phyloP scores from a whole-genome alignment of 169 alveolate species.

The Perkinsus olseni region DNA sequence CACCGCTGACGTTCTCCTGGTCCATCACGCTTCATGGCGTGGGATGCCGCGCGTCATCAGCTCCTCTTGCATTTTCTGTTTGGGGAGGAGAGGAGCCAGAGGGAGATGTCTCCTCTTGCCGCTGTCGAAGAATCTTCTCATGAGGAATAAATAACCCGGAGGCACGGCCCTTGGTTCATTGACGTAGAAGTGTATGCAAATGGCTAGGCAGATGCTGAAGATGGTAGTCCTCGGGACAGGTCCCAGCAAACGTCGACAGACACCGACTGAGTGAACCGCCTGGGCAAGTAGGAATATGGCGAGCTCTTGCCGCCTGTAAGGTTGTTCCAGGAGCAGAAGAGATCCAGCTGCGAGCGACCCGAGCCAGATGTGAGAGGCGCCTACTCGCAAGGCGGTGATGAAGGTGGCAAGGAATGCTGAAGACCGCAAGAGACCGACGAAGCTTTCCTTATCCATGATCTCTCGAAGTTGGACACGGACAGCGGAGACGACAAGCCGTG shows the following conservation, averaged over 20 bases:
- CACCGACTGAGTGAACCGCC: neutral
- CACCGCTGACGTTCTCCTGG: neutral
- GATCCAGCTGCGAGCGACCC: neutral
- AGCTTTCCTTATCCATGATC: neutral
- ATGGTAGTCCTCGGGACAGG: neutral
- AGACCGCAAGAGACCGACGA: neutral
- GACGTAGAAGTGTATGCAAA: neutral
- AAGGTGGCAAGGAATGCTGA: neutral
- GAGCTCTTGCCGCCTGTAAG: neutral
- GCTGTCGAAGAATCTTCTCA: neutral
- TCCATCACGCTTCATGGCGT: neutral
- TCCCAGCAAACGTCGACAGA: neutral
- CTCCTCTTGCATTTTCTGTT: neutral
- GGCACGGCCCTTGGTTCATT: neutral
- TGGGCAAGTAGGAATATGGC: neutral
- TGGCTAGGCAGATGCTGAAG: neutral
- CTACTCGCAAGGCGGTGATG: neutral
- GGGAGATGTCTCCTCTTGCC: neutral
- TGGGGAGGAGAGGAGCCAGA: neutral
- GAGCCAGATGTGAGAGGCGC: neutral
- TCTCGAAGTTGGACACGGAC: neutral
- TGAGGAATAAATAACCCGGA: neutral
- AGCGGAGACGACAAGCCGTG: neutral
- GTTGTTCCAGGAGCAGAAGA: neutral
- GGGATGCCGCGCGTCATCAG: neutral